Conservation (phyloP, 805 yeast genomes). For the Metschnikowia lochheadii region DNA sequence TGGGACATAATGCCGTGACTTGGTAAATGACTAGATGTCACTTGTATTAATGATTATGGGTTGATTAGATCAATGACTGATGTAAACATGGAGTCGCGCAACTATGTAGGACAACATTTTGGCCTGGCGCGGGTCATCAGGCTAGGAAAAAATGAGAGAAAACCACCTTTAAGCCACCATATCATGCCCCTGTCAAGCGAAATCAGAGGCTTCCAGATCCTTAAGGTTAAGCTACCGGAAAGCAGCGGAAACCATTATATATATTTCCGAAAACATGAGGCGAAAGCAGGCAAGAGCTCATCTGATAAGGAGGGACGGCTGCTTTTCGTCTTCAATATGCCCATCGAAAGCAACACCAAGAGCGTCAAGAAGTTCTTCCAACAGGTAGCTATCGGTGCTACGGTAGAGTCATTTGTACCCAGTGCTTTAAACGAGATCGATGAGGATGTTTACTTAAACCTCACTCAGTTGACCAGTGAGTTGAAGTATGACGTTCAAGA, state of each 20-base stretch:
- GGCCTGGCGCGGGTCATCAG: conserved; percentile 4
- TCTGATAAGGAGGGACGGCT: conserved; percentile 34
- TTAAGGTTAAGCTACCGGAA: conserved; percentile 44
- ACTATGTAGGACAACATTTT: conserved; percentile 1
- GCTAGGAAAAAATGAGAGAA: conserved; percentile 1
- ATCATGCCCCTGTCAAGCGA: conserved; percentile 27
- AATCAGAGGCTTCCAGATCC: conserved; percentile 54
- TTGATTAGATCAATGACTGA: not conserved
- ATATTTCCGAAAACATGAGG: conserved; percentile 61
- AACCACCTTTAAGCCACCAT: not conserved
- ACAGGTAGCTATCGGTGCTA: conserved; percentile 59
- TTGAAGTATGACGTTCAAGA: conserved; percentile 30
- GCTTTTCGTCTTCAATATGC: conserved; percentile 75
- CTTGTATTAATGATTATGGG: too few relatives aligned
- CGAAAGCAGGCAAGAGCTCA: conserved; percentile 27
- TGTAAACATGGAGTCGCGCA: conserved; percentile 3
- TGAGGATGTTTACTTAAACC: conserved; percentile 44
- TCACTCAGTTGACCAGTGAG: conserved; percentile 59
- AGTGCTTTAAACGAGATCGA: conserved; percentile 38
- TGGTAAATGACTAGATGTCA: too few relatives aligned
- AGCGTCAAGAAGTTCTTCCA: conserved; percentile 55
- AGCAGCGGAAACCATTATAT: conserved; percentile 49
- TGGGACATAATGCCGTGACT: not conserved
- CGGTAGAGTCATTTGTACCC: conserved; percentile 45
- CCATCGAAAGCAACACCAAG: conserved; percentile 53